Base-by-base conservation (phyloP, 1,139 yeast species). In the Geotrichum macrosporum region DNA sequence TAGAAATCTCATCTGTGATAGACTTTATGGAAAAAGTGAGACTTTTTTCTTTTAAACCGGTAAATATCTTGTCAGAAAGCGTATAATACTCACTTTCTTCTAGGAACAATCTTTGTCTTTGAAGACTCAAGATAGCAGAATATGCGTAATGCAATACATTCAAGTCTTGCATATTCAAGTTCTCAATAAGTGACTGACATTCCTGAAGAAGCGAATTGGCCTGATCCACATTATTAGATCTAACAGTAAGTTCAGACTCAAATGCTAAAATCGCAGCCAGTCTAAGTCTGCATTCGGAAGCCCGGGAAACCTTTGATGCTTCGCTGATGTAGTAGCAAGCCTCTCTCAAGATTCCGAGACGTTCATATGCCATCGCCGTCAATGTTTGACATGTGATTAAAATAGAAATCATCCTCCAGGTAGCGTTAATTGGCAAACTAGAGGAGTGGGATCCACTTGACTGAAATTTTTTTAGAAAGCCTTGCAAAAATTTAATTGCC, bases 71-170 rank as follows among this genome's bases (percentile, higher is more conserved):
- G 18, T 57, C 58, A 12, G 57, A 56, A 35, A 58, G 45, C 15
- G 56, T 55, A 43, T 58, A 58, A 40, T 55, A 57, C 9, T 51
- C 54, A 16, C 36, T 46, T 38, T 59, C 62, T 40, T 58, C 60
- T 3, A 46, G 48, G 35, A 53, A 58, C 48, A 51, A 36, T 10
- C 52, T 45, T 29, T 53, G 56, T 2, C 59, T 46, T 39, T 57
- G 61, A 22, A 57, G 48, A 46, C 54, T 58, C 8, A 58, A 46
- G 12, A 57, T 55, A 4, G 58, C 53, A 4, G 64, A 57, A 32
- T 55, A 55, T 3, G 56, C 54, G 32, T 57, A 45, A 15, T 55
- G 53, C 24, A 59, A 41, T 15, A 54, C 57, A 20, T 48, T 53
- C 12, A 56, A 46, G 34, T 55, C 60, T 37, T 54, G 56, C 10